These are phyloP conservation scores for Spergularia bocconei DNA, from an alignment of 148 eudicot species.

Conservation along the genomic window DNA sequence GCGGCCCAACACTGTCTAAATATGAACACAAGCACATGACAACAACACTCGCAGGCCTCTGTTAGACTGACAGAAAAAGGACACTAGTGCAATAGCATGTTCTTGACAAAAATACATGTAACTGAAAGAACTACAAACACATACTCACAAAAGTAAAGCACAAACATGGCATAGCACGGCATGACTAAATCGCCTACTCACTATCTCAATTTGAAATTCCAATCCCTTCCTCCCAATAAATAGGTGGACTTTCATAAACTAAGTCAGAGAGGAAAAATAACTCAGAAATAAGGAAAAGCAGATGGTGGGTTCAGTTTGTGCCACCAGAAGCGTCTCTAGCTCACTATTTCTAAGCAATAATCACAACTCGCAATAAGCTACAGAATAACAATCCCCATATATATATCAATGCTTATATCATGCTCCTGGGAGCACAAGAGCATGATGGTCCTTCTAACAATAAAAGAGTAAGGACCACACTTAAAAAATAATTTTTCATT, in stretches of 20 bases:
- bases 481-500: too few species aligned
- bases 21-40: neutral
- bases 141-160: neutral
- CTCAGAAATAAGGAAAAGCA: too few species aligned
- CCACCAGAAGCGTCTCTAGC: neutral
- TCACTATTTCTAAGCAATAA: neutral
- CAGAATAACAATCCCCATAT: neutral
- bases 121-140: neutral
- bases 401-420: too few species aligned
- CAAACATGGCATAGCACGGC: neutral
- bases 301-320: too few species aligned
- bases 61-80: neutral
- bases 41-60: neutral
- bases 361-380: neutral
- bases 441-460: too few species aligned
- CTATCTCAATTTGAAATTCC: neutral
- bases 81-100: neutral
- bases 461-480: too few species aligned
- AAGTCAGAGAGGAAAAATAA: neutral
- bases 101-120: neutral
- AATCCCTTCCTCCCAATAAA: neutral
- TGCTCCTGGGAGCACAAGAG: too few species aligned
- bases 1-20: neutral
- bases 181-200: neutral
- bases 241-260: neutral